phyloP scores from a whole-genome alignment of 2,329 filamentous ascomycete genomes.

The Alternaria novae-zelandiae region DNA sequence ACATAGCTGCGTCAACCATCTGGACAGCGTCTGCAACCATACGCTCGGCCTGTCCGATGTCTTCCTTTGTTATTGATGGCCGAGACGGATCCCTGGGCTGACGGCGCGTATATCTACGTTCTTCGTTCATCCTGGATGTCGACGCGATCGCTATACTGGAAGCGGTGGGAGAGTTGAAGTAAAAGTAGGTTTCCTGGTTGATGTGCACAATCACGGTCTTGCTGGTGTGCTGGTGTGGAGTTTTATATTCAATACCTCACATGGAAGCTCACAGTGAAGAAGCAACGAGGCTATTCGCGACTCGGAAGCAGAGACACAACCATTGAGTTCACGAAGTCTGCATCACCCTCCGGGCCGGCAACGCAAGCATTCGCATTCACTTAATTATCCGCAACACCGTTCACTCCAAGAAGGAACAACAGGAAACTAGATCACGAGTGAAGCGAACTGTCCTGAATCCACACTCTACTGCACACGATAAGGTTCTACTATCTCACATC shows the following conservation, averaged over 20 bases:
- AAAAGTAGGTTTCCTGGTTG: neutral
- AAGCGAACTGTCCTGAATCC: neutral
- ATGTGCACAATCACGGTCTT: neutral
- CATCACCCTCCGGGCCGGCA: neutral
- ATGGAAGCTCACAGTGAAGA: neutral
- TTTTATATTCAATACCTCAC: neutral
- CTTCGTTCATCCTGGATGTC: neutral
- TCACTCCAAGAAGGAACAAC: neutral
- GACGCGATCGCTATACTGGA: neutral
- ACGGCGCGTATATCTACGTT: neutral
- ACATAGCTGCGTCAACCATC: neutral
- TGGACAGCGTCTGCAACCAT: neutral
- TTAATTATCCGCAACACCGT: neutral
- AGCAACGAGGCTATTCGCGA: neutral
- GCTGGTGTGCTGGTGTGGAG: neutral
- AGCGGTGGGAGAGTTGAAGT: neutral
- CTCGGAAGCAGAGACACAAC: neutral
- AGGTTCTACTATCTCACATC: neutral
- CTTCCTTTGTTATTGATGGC: neutral
- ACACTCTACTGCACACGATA: neutral
- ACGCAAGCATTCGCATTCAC: neutral
- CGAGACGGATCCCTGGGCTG: neutral
- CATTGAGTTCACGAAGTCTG: neutral
- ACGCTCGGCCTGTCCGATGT: neutral
- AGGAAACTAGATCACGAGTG: neutral